A percentile compares a stretch with the other conserved stretches of the same genome.
phyloP scores from a whole-genome alignment of 768 basidiomycete genomes.

The Lactarius deliciosus region DNA sequence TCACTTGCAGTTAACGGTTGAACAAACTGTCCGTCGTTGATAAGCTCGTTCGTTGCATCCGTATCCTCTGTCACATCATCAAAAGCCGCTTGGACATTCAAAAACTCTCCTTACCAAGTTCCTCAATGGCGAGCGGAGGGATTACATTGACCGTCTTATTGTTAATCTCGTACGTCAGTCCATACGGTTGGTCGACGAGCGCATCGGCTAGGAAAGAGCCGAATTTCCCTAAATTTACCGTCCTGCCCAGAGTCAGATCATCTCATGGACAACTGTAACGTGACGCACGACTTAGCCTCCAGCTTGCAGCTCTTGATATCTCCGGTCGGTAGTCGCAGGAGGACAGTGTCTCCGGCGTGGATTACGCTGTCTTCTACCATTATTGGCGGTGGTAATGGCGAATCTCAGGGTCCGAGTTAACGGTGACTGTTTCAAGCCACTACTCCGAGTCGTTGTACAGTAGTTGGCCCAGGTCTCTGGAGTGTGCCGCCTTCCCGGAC shows the following conservation, averaged over 20 bases:
- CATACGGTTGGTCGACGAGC: conserved; percentile 81
- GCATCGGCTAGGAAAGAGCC: conserved; percentile 80
- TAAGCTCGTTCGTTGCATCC: conserved; percentile 94
- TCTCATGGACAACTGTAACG: not conserved
- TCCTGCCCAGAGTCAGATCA: conserved; percentile 44
- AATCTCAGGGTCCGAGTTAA: no score
- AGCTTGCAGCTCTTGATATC: conserved; percentile 74
- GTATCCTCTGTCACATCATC: conserved; percentile 73
- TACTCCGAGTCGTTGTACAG: no score
- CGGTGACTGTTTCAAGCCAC: no score
- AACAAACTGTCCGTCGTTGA: conserved; percentile 81
- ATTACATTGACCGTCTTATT: conserved; percentile 65
- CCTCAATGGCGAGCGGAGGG: conserved; percentile 64
- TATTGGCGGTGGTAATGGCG: not conserved
- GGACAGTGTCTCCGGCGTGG: conserved; percentile 69
- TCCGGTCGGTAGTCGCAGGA: conserved; percentile 77
- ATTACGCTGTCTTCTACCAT: conserved; percentile 39
- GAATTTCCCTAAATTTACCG: conserved; percentile 75
- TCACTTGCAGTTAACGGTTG: conserved; percentile 83
- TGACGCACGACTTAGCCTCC: conserved; percentile 40
- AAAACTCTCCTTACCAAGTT: conserved; percentile 62
- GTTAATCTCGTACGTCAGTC: conserved; percentile 83
- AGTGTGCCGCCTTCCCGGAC: no score
- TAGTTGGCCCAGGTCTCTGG: no score
- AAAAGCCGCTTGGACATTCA: not conserved